phyloP scores from a whole-genome alignment of 2,329 filamentous ascomycete genomes.

The Fusarium sp. region DNA sequence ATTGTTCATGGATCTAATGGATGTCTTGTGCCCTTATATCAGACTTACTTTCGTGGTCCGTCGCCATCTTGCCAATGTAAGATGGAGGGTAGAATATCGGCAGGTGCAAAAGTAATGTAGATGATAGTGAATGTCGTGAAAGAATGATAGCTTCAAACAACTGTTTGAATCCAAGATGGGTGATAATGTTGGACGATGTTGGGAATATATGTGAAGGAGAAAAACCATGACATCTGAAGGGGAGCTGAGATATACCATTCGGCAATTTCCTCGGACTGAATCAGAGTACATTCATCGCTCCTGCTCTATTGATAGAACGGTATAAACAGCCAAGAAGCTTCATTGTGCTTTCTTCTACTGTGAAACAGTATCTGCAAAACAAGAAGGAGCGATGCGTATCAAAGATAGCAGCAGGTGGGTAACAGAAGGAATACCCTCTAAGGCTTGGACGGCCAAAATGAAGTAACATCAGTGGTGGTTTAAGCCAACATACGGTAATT shows the following conservation, averaged over 20 bases:
- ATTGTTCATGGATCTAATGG: neutral
- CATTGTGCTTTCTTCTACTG: neutral
- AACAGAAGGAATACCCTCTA: neutral
- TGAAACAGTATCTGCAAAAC: neutral
- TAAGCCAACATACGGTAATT: neutral
- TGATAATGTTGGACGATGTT: neutral
- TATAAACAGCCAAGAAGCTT: neutral
- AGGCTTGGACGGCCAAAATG: neutral
- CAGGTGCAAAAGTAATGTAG: neutral
- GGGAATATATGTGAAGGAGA: neutral
- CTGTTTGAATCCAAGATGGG: slow-evolving; percentile 14
- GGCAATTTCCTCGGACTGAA: neutral
- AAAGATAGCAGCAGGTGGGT: neutral
- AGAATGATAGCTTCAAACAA: slow-evolving; percentile 17
- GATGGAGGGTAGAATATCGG: neutral
- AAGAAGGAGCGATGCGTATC: neutral
- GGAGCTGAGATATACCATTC: neutral
- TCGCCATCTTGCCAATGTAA: neutral
- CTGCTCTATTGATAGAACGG: neutral
- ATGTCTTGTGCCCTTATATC: neutral
- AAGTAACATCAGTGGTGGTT: neutral
- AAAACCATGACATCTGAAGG: neutral
- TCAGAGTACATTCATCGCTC: neutral
- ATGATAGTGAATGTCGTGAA: slow-evolving; percentile 11
- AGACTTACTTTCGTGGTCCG: neutral